Evolutionary conservation across 2,329 filamentous ascomycete species (phyloP).

Genomic region (Alternaria panax): DNA sequence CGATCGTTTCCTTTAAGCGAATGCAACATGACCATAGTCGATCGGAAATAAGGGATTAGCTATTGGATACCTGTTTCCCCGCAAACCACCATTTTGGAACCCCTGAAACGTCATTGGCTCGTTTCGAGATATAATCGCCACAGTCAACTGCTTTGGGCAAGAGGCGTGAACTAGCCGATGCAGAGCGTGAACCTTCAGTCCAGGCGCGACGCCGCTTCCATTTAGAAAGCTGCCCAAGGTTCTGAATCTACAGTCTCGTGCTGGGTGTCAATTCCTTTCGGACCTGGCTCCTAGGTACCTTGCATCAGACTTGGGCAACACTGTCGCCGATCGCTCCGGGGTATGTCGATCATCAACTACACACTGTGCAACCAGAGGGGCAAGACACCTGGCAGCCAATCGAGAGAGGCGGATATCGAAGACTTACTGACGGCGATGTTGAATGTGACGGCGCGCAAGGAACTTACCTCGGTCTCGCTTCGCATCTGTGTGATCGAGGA

Average conservation of each 20-base stretch:
- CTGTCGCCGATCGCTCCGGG: not conserved
- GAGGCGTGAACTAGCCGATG: conserved; percentile 6
- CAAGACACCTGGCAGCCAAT: not conserved
- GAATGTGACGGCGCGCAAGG: not conserved
- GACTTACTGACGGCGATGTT: not conserved
- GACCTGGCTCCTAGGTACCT: not conserved
- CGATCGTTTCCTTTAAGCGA: not conserved
- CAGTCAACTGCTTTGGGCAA: not conserved
- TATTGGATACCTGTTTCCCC: conserved; percentile 3
- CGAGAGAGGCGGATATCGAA: not conserved
- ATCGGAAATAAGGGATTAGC: not conserved
- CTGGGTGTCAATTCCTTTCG: not conserved
- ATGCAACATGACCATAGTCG: conserved; percentile 1
- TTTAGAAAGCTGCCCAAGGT: conserved; percentile 1
- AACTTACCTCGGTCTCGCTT: conserved; percentile 3
- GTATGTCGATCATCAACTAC: conserved; percentile 6
- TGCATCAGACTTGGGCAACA: not conserved
- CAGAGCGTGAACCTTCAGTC: conserved; percentile 7
- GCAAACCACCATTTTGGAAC: conserved; percentile 2
- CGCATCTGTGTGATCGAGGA: not conserved
- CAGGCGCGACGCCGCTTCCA: not conserved
- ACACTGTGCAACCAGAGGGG: not conserved
- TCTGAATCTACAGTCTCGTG: conserved; percentile 1
- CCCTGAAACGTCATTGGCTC: not conserved
- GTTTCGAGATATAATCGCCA: conserved; percentile 3